Evolutionary conservation across 2,329 filamentous ascomycete species (phyloP).

Genomic region (Xylariaceae sp.): DNA sequence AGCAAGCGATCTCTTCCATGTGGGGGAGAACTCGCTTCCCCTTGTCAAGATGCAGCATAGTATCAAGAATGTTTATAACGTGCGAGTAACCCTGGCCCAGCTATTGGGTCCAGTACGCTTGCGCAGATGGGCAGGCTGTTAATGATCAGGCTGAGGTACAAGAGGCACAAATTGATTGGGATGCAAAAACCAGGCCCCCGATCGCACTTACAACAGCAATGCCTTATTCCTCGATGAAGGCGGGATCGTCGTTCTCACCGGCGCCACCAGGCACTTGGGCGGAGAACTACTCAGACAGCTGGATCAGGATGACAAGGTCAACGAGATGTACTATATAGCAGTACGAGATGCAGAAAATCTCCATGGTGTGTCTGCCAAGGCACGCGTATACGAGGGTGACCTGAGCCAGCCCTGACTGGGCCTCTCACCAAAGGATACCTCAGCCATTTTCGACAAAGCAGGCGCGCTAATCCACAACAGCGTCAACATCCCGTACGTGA

Average conservation of each 20-base stretch:
- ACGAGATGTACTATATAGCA: not conserved
- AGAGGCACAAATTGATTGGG: constrained; percentile 34
- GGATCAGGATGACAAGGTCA: constrained; percentile 12
- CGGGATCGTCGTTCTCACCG: constrained; percentile 33
- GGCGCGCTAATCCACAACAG: constrained; percentile 50
- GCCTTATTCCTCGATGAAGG: not conserved
- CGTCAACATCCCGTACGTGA: constrained; percentile 35
- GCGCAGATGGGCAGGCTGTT: constrained; percentile 35
- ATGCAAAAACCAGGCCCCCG: constrained; percentile 30
- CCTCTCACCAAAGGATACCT: not conserved
- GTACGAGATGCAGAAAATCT: not conserved
- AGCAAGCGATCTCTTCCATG: constrained; percentile 37
- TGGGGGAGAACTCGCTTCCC: constrained; percentile 40
- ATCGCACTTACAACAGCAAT: not conserved
- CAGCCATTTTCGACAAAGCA: constrained; percentile 27
- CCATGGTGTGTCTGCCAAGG: not conserved
- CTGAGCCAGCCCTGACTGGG: constrained; percentile 4
- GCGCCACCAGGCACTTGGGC: constrained; percentile 39
- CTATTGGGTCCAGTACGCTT: constrained; percentile 38
- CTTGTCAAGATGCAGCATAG: constrained; percentile 35
- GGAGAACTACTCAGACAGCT: constrained; percentile 36
- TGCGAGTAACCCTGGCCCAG: constrained; percentile 31
- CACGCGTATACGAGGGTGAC: constrained; percentile 6
- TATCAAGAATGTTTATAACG: constrained; percentile 32
- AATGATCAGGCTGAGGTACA: constrained; percentile 6